Conservation (phyloP, 1,284 basidiomycete genomes). For the Cutaneotrichosporon sp. region DNA sequence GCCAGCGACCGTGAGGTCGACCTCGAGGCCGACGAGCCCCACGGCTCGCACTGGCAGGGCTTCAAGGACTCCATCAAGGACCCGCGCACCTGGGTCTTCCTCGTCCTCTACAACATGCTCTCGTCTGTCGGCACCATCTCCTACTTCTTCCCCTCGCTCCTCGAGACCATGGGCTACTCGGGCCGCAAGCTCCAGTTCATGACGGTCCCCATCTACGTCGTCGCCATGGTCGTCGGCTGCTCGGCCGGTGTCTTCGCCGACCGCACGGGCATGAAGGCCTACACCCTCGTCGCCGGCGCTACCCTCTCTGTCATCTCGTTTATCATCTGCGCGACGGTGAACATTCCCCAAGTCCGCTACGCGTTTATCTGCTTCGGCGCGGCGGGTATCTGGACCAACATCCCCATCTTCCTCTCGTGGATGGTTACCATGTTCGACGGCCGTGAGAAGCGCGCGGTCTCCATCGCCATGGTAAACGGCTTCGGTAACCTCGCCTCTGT, state of each 20-base stretch:
- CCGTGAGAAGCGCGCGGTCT: conserved; percentile 23
- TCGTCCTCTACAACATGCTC: conserved; percentile 16
- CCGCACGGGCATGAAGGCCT: conserved; percentile 15
- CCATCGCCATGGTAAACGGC: conserved; percentile 22
- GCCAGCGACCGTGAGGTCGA: conserved; percentile 5
- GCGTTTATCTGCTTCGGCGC: conserved; percentile 25
- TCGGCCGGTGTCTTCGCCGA: conserved; percentile 20
- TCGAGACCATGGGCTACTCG: conserved; percentile 24
- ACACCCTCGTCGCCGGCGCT: conserved; percentile 17
- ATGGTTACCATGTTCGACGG: conserved; percentile 19
- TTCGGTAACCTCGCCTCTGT: conserved; percentile 12
- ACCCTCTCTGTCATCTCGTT: conserved; percentile 11
- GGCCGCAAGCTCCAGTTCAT: conserved; percentile 31
- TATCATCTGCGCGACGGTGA: conserved; percentile 3
- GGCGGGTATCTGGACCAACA: conserved; percentile 22
- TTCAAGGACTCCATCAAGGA: conserved; percentile 24
- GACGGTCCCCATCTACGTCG: conserved; percentile 28
- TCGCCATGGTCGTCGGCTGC: conserved; percentile 18
- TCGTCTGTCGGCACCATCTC: conserved; percentile 28
- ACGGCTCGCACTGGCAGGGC: conserved; percentile 19
- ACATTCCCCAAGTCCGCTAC: conserved; percentile 18
- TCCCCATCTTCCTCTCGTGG: conserved; percentile 22
- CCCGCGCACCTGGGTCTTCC: conserved; percentile 31
- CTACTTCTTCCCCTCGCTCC: conserved; percentile 36
- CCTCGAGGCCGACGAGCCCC: conserved; percentile 2